A percentile compares a stretch with the other conserved stretches of the same genome.
Conservation (phyloP, 768 basidiomycete genomes). For the Lentinula sp. region DNA sequence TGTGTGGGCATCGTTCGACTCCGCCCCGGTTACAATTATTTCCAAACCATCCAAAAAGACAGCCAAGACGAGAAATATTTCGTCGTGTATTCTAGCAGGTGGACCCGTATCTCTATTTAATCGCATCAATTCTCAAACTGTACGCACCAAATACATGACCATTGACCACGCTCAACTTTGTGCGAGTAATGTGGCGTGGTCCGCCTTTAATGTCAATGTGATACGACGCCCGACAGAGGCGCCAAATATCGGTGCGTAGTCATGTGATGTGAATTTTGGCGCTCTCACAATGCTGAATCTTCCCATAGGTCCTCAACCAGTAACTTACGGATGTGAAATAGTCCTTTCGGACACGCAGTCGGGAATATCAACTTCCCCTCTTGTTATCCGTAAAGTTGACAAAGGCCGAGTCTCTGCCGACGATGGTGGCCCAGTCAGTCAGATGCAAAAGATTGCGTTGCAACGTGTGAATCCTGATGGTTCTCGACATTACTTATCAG, state of each 20-base stretch:
- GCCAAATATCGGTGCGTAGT: conserved; percentile 58
- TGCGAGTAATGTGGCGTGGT: conserved; percentile 90
- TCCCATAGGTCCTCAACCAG: conserved; percentile 65
- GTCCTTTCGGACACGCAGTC: conserved; percentile 79
- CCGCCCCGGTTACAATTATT: conserved; percentile 89
- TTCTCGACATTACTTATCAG: conserved; percentile 81
- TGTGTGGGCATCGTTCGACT: conserved; percentile 88
- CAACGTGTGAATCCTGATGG: conserved; percentile 80
- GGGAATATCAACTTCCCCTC: conserved; percentile 79
- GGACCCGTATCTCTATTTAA: conserved; percentile 92
- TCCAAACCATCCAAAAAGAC: conserved; percentile 98
- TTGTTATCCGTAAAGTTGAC: conserved; percentile 89
- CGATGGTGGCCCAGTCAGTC: conserved; percentile 88
- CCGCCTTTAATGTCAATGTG: conserved; percentile 91
- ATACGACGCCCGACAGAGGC: conserved; percentile 67
- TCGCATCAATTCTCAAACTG: conserved; percentile 94
- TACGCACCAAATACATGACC: conserved; percentile 96
- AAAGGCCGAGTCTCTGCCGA: conserved; percentile 84
- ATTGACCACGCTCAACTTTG: conserved; percentile 78
- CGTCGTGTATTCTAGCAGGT: conserved; percentile 83
- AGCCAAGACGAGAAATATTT: conserved; percentile 89
- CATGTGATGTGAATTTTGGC: conserved; percentile 41
- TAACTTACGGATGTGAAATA: conserved; percentile 89
- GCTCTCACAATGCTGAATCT: conserved; percentile 31
- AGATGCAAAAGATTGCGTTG: conserved; percentile 95